A percentile compares a stretch with the other conserved stretches of the same genome.
Evolutionary conservation across 352 stramenopile genomes (phyloP).

Genomic region (Stramenopiles sp.): DNA sequence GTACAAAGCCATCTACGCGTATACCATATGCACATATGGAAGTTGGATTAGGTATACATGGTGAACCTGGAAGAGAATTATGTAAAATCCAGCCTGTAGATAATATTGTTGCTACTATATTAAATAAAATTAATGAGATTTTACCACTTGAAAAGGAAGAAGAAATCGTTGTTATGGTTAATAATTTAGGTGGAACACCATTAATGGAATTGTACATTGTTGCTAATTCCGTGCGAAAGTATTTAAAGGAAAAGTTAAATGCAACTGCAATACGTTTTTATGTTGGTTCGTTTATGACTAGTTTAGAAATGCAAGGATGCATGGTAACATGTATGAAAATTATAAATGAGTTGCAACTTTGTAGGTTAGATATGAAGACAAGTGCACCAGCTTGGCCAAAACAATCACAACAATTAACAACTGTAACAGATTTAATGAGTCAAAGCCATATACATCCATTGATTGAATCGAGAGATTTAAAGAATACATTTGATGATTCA

Average conservation of each 20-base stretch:
- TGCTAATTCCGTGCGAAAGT: conserved; percentile 43
- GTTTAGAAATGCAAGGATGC: conserved; percentile 86
- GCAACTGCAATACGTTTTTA: conserved; percentile 58
- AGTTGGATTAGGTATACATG: conserved; percentile 84
- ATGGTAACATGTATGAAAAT: conserved; percentile 60
- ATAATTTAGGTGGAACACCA: conserved; percentile 80
- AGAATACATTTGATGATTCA: background rate
- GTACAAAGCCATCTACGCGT: conserved; percentile 39
- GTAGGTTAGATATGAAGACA: conserved; percentile 14
- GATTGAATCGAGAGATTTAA: background rate
- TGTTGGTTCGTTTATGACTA: conserved; percentile 85
- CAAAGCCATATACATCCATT: no score
- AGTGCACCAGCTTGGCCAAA: conserved; percentile 15
- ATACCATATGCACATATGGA: conserved; percentile 43
- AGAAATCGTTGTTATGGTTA: conserved; percentile 66
- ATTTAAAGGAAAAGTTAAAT: conserved; percentile 29
- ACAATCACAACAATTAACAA: conserved; percentile 4
- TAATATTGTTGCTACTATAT: conserved; percentile 34
- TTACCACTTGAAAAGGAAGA: conserved; percentile 19
- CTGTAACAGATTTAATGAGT: no score
- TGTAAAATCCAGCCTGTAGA: conserved; percentile 33
- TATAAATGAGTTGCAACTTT: conserved; percentile 30
- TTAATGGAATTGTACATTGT: conserved; percentile 87
- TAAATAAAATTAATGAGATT: conserved; percentile 29
- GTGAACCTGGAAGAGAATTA: conserved; percentile 54